Percentiles rank a stretch among this genome's conserved stretches.
These are phyloP conservation scores for Exophiala bonariae DNA, from an alignment of 2,329 filamentous ascomycete genomes.

Conservation along the genomic window DNA sequence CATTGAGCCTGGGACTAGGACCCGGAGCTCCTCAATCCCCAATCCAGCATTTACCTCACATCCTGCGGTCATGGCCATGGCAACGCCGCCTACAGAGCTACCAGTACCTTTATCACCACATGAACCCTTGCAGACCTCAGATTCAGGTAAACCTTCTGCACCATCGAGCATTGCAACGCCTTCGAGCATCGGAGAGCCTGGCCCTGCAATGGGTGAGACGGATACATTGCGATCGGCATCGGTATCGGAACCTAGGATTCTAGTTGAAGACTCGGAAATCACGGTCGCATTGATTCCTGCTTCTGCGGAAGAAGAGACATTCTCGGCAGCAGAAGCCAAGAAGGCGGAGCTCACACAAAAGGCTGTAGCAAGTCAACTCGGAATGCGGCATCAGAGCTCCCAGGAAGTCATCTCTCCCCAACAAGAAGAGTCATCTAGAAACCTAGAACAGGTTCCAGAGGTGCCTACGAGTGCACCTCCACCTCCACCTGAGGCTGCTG, in stretches of 20 bases:
- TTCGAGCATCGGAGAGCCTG: conserved; percentile 25
- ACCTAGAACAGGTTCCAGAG: background rate
- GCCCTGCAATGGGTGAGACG: conserved; percentile 20
- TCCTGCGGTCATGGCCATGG: conserved; percentile 24
- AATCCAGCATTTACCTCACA: conserved; percentile 24
- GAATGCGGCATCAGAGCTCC: background rate
- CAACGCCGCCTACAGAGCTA: conserved; percentile 20
- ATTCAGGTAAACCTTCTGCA: conserved; percentile 9
- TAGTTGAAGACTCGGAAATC: conserved; percentile 7
- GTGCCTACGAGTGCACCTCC: background rate
- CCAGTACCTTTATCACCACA: conserved; percentile 6
- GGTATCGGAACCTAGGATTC: conserved; percentile 9
- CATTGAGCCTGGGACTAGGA: conserved; percentile 5
- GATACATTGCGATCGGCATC: conserved; percentile 10
- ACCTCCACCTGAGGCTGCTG: background rate
- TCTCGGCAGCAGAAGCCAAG: conserved; percentile 6
- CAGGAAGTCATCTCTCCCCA: background rate
- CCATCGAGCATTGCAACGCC: conserved; percentile 16
- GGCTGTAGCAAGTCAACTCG: background rate
- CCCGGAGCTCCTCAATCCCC: conserved; percentile 13
- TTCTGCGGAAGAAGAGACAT: conserved; percentile 13
- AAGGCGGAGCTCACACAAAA: background rate
- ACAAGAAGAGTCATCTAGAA: background rate
- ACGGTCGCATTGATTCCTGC: conserved; percentile 12
- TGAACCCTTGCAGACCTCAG: conserved; percentile 5